Conservation (phyloP, 192 early-diverging fungal genomes). For the Coemansia sp. region DNA sequence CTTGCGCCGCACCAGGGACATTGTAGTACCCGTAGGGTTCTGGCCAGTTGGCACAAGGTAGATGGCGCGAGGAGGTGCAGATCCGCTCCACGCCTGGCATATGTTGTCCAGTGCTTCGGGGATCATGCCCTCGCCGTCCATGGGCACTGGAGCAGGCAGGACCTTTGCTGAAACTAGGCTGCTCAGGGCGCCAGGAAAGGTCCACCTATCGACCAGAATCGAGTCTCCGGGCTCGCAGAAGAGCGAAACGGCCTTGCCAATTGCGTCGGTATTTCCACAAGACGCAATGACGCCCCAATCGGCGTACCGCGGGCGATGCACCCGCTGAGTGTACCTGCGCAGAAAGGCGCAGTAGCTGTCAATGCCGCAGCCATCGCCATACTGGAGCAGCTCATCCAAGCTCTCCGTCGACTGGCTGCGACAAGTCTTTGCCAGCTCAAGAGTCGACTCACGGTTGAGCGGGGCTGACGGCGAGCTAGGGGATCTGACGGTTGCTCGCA, state of each 20-base stretch:
- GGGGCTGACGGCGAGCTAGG: conserved; percentile 18
- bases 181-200: conserved; percentile 62
- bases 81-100: conserved; percentile 55
- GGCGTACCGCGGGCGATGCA: conserved; percentile 57
- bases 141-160: conserved; percentile 47
- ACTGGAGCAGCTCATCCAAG: conserved; percentile 60
- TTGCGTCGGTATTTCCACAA: conserved; percentile 62
- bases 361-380: conserved; percentile 59
- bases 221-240: conserved; percentile 62
- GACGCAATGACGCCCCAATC: conserved; percentile 69
- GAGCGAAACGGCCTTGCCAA: conserved; percentile 57
- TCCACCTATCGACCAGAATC: conserved; percentile 62
- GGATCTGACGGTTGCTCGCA: conserved; percentile 56
- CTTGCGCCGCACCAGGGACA: conserved; percentile 74
- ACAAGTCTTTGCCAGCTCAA: conserved; percentile 42
- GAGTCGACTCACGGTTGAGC: background rate
- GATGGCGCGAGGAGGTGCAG: conserved; percentile 55
- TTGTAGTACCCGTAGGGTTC: conserved; percentile 88
- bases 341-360: conserved; percentile 57
- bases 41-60: conserved; percentile 85
- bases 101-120: conserved; percentile 60
- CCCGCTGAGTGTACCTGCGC: conserved; percentile 48
- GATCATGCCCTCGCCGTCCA: conserved; percentile 67
- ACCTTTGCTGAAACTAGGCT: conserved; percentile 53
- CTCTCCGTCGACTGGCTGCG: conserved; percentile 26